Percentiles rank a stretch among this genome's conserved stretches.
Conservation (phyloP, 2,329 filamentous ascomycete species). For the Paracamarosporium sp. region DNA sequence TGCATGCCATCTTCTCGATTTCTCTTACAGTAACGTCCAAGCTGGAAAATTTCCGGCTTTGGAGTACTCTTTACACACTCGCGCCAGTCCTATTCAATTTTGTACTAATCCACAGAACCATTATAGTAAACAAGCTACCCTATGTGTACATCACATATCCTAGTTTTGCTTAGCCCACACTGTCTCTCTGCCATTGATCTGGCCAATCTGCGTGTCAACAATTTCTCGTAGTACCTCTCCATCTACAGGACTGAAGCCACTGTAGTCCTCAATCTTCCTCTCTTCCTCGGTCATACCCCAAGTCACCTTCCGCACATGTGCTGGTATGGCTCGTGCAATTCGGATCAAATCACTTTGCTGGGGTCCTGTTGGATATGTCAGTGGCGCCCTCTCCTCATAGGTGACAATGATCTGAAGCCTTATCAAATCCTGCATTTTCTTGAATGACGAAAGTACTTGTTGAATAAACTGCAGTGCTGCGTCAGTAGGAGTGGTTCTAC, state of each 20-base stretch:
- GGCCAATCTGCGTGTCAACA: too few relatives aligned
- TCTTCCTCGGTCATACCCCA: neutral
- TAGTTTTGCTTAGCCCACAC: too few relatives aligned
- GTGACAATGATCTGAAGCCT: neutral
- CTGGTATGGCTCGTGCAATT: neutral
- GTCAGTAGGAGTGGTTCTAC: neutral
- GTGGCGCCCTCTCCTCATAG: neutral
- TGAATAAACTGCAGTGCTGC: neutral
- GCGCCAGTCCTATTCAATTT: too few relatives aligned
- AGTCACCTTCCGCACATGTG: neutral
- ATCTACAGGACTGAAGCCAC: neutral
- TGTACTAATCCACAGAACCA: too few relatives aligned
- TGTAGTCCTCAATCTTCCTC: neutral
- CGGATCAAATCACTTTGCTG: neutral
- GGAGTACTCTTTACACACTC: too few relatives aligned
- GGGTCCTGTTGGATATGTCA: neutral
- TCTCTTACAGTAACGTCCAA: too few relatives aligned
- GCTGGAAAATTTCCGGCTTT: too few relatives aligned
- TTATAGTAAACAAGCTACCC: too few relatives aligned
- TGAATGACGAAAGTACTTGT: neutral
- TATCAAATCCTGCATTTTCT: neutral
- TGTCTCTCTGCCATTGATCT: too few relatives aligned
- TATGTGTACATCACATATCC: too few relatives aligned
- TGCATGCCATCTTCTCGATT: too few relatives aligned
- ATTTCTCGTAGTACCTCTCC: neutral